Conservation (phyloP, 108 stramenopile genomes). For the Phaeodactylum tricornutum region DNA sequence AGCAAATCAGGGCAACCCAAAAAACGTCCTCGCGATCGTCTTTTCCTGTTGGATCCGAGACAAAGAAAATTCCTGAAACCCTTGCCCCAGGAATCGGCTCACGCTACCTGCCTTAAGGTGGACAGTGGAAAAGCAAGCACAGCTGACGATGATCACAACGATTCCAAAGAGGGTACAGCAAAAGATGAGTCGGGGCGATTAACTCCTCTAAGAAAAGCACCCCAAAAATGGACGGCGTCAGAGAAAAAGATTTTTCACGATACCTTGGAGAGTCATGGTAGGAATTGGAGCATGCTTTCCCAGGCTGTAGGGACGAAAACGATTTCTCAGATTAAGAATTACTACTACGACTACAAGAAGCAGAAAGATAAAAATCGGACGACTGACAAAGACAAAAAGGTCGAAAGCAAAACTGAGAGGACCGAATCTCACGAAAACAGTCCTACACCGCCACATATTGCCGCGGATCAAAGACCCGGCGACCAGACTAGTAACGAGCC, state of each 20-base stretch:
- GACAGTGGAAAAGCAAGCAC: too few species aligned
- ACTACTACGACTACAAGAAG: conserved; percentile 81
- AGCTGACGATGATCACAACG: too few species aligned
- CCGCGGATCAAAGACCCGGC: not conserved
- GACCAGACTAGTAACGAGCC: not conserved
- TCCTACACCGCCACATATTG: not conserved
- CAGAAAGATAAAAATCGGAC: conserved; percentile 29
- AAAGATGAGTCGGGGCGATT: conserved; percentile 2
- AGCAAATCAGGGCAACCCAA: not conserved
- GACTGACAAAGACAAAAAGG: conserved; percentile 10
- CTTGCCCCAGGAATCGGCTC: not conserved
- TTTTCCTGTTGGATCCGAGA: conserved; percentile 3
- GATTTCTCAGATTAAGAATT: conserved; percentile 75
- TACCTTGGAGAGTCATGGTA: conserved; percentile 63
- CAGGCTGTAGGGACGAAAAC: conserved; percentile 61
- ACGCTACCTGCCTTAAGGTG: too few species aligned
- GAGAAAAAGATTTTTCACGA: conserved; percentile 70
- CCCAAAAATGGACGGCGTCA: conserved; percentile 68
- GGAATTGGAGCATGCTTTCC: conserved; percentile 54
- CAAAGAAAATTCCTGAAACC: not conserved
- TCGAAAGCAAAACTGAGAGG: not conserved
- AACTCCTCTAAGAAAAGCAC: conserved; percentile 22
- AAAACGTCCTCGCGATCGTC: not conserved
- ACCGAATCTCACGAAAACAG: not conserved
- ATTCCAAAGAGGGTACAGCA: too few species aligned